phyloP scores from a whole-genome alignment of 192 early-diverging fungal species.

The Coemansia asiatica region DNA sequence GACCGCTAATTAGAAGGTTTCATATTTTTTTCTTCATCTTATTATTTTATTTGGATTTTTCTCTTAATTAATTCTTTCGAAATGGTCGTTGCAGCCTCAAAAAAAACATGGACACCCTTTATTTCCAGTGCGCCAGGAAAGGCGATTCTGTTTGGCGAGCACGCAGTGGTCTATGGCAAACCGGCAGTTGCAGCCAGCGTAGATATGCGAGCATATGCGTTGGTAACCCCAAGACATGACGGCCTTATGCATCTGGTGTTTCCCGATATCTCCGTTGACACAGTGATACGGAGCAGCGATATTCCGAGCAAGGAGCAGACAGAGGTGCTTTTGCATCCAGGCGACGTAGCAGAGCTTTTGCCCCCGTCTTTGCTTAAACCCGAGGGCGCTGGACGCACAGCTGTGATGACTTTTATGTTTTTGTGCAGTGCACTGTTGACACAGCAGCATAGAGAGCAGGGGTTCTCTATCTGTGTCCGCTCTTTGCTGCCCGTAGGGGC shows the following conservation, averaged over 20 bases:
- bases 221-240: slow-evolving; percentile 59
- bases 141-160: slow-evolving; percentile 97
- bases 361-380: background rate
- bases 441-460: background rate
- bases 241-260: slow-evolving; percentile 54
- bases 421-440: slow-evolving; percentile 54
- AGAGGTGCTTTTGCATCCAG: slow-evolving; percentile 25
- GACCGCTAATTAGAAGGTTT: too few relatives aligned
- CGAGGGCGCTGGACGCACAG: slow-evolving; percentile 46
- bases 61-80: background rate
- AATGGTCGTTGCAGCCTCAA: slow-evolving; percentile 19
- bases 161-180: slow-evolving; percentile 93
- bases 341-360: background rate
- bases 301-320: slow-evolving; percentile 1
- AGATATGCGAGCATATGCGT: slow-evolving; percentile 71
- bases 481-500: slow-evolving; percentile 87
- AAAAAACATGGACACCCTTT: slow-evolving; percentile 30
- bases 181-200: slow-evolving; percentile 81
- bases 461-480: slow-evolving; percentile 64
- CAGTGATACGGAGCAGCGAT: slow-evolving; percentile 1
- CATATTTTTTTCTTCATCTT: background rate
- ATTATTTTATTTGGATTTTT: background rate
- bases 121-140: slow-evolving; percentile 91
- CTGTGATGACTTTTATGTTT: slow-evolving; percentile 69
- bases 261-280: slow-evolving; percentile 63